Base-by-base conservation (phyloP, 441 rosid species). In the Mallotus japonicus region DNA sequence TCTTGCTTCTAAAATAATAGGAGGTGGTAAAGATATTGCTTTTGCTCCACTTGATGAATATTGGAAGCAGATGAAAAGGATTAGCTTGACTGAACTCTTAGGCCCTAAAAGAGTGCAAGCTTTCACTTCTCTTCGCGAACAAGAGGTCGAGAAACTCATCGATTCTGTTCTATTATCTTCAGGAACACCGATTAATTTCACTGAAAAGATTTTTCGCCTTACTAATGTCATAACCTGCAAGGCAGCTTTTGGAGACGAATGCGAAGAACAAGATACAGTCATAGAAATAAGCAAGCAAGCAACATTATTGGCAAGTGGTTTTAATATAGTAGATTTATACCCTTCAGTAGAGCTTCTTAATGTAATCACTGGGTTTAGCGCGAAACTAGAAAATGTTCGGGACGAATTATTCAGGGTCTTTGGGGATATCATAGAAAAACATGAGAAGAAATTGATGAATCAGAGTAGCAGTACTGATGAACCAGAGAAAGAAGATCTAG, bases 321-420 rank as follows among this genome's bases (percentile, higher is more conserved):
- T 83, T 3, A 22, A 69, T 28, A 28, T 76, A 10, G 71, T 53
- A 8, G 74, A 83, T 71, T 44, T 78, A 50, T 77, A 17, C 57
- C 77, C 77, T 72, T 83, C 82, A 2, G 32, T 71, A 0, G 55
- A 0, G n/a, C 61, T 80, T 62, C 71, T 83, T 15, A 76, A 67
- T 4, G 20, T 58, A n/a, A 44, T 73, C 8, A 78, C 56, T 49
- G 76, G 82, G 5, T 28, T 70, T 19, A 83, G 69, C 32, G 16
- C 62, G 10, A 61, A 16, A 34, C 5, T 76, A 4, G 17, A 51
- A 34, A 72, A 55, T 28, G 28, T 71, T 42, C 73, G 24, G 1
- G 3, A 67, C 13, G 34, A 78, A 61, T 44, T 75, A 10, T 76
- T 66, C 12, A 62, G 4, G 64, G 58, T 80, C 24, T 50, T 76